Conservation (phyloP, 441 rosid species). For the Arabidopsis lyrata region DNA sequence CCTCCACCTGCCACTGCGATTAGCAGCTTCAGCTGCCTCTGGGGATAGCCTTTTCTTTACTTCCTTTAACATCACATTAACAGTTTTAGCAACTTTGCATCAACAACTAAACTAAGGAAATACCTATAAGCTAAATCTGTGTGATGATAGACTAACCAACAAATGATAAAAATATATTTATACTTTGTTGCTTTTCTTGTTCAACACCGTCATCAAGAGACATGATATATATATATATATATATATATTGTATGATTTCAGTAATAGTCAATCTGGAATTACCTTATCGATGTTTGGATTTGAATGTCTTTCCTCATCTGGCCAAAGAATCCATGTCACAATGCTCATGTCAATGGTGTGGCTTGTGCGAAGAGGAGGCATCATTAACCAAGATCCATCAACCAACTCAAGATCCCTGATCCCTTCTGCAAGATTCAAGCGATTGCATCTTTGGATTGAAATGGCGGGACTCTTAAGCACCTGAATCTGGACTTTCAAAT, state of each 20-base stretch:
- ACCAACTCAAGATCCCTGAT: constrained; percentile 56
- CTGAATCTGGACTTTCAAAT: constrained; percentile 91
- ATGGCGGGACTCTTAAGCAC: constrained; percentile 77
- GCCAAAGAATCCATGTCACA: constrained; percentile 97
- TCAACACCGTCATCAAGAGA: constrained; percentile 22
- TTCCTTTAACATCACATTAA: constrained; percentile 62
- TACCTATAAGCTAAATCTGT: constrained; percentile 30
- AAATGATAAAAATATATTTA: constrained; percentile 16
- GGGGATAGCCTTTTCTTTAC: constrained; percentile 86
- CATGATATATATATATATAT: constrained; percentile 2
- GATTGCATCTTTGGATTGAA: constrained; percentile 71
- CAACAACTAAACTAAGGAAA: constrained; percentile 24
- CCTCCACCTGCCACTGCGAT: constrained; percentile 90
- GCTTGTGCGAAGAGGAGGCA: constrained; percentile 61
- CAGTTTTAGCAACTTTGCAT: constrained; percentile 42
- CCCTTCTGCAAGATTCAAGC: constrained; percentile 54
- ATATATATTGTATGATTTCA: not conserved
- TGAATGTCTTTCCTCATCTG: constrained; percentile 96
- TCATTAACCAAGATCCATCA: constrained; percentile 60
- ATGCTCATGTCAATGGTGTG: constrained; percentile 81
- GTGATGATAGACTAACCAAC: constrained; percentile 24
- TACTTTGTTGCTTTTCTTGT: constrained; percentile 5
- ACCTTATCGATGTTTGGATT: constrained; percentile 93
- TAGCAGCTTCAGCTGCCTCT: constrained; percentile 92
- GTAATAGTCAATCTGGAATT: constrained; percentile 36